phyloP scores from a whole-genome alignment of 495 filamentous ascomycete genomes.

The Physcia stellaris region DNA sequence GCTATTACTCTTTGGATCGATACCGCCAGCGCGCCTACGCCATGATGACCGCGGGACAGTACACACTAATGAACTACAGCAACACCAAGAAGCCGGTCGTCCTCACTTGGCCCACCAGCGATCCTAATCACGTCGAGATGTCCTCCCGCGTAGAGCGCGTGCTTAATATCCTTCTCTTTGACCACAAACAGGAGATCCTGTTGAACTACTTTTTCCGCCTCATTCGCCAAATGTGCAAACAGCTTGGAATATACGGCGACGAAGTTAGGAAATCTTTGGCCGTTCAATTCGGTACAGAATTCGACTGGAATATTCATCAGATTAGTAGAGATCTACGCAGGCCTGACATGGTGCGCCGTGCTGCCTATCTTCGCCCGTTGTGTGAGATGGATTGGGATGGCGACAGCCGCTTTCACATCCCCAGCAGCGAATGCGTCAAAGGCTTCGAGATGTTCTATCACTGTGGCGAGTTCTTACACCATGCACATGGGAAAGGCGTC shows the following conservation, averaged over 20 bases:
- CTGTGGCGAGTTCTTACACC: neutral
- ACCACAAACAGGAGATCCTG: conserved; percentile 3
- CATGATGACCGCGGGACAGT: conserved; percentile 3
- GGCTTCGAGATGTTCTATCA: neutral
- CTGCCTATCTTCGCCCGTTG: neutral
- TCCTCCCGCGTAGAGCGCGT: conserved; percentile 11
- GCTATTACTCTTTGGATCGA: conserved; percentile 1
- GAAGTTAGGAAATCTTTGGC: neutral
- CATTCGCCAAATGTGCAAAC: conserved; percentile 6
- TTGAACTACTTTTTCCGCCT: conserved; percentile 11
- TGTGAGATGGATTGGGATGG: conserved; percentile 14
- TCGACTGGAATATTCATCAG: conserved; percentile 3
- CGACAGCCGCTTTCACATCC: neutral
- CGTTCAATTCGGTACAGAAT: conserved; percentile 11
- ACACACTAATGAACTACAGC: conserved; percentile 7
- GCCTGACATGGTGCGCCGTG: too few relatives aligned
- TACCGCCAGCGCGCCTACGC: conserved; percentile 7
- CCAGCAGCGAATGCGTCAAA: conserved; percentile 2
- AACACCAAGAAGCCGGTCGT: neutral
- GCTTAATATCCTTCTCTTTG: conserved; percentile 11
- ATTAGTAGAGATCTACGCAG: neutral
- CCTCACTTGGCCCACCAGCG: conserved; percentile 6
- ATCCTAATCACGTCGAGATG: conserved; percentile 8
- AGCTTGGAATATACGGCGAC: neutral
- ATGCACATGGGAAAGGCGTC: neutral